phyloP scores from a whole-genome alignment of 768 basidiomycete species.

The Vararia minispora region DNA sequence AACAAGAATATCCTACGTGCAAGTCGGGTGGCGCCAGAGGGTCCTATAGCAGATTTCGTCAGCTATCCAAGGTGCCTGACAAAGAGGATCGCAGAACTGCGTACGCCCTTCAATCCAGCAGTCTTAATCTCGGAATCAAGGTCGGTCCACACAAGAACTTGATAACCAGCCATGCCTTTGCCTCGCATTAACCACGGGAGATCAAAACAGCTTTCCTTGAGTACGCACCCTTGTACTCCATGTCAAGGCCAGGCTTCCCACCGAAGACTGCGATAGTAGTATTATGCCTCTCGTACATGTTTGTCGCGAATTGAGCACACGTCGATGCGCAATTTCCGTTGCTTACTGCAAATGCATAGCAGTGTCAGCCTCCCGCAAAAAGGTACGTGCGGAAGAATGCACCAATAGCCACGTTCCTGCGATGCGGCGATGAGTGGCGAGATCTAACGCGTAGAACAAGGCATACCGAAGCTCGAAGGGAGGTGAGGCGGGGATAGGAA shows the following conservation, averaged over 20 bases:
- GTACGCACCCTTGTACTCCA: constrained; percentile 43
- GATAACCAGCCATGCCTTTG: constrained; percentile 46
- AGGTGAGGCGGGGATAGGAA: constrained; percentile 1
- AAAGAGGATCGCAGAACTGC: constrained; percentile 4
- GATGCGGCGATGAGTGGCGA: not conserved
- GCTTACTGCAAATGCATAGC: constrained; percentile 2
- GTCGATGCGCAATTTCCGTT: constrained; percentile 36
- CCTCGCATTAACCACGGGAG: not conserved
- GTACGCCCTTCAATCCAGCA: constrained; percentile 22
- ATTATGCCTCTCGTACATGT: constrained; percentile 40
- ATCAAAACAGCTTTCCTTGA: too few relatives aligned
- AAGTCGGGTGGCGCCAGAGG: constrained; percentile 27
- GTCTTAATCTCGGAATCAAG: constrained; percentile 54
- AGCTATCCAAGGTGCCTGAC: not conserved
- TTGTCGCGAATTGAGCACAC: constrained; percentile 43
- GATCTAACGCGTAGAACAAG: not conserved
- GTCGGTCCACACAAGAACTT: constrained; percentile 51
- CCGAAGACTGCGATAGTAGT: constrained; percentile 41
- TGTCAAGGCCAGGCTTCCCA: constrained; percentile 31
- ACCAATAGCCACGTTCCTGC: constrained; percentile 11
- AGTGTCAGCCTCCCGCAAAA: not conserved
- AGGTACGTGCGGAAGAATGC: not conserved
- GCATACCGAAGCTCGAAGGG: constrained; percentile 10
- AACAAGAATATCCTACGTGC: constrained; percentile 15
- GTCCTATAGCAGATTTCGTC: constrained; percentile 14